Evolutionary conservation across 192 early-diverging fungal genomes (phyloP).

Genomic region (Podila minutissima): DNA sequence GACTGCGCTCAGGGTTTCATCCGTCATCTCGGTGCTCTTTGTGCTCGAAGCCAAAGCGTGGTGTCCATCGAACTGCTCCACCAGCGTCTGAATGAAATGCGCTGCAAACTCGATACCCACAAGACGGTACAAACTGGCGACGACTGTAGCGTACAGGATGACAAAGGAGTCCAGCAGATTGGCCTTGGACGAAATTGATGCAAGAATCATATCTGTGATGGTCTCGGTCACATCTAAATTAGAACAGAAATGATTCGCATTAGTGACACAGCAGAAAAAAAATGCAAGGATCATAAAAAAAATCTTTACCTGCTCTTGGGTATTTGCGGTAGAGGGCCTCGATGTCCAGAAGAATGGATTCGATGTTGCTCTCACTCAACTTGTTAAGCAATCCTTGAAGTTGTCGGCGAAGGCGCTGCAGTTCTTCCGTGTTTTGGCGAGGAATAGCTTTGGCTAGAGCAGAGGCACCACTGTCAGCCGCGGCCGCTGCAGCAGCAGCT

Average conservation of each 20-base stretch:
- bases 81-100: slow-evolving; percentile 77
- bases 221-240: slow-evolving; percentile 85
- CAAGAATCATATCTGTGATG: slow-evolving; percentile 78
- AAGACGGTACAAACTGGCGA: slow-evolving; percentile 80
- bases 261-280: background rate
- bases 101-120: slow-evolving; percentile 90
- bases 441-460: slow-evolving; percentile 44
- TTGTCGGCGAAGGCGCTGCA: slow-evolving; percentile 77
- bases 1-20: slow-evolving; percentile 54
- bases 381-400: slow-evolving; percentile 91
- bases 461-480: slow-evolving; percentile 29
- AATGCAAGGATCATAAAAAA: slow-evolving; percentile 2
- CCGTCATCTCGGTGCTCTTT: slow-evolving; percentile 54
- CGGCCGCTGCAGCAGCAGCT: slow-evolving; percentile 44
- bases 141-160: slow-evolving; percentile 87
- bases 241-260: too few species aligned
- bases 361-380: slow-evolving; percentile 93
- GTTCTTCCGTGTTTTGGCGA: slow-evolving; percentile 70
- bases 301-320: slow-evolving; percentile 66
- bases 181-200: slow-evolving; percentile 81
- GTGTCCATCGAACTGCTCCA: slow-evolving; percentile 75
- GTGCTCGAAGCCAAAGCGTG: slow-evolving; percentile 58
- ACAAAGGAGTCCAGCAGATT: slow-evolving; percentile 94
- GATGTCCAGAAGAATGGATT: slow-evolving; percentile 82
- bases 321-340: slow-evolving; percentile 81